phyloP scores from a whole-genome alignment of 2,329 filamentous ascomycete species.

The Blumeria hordei region DNA sequence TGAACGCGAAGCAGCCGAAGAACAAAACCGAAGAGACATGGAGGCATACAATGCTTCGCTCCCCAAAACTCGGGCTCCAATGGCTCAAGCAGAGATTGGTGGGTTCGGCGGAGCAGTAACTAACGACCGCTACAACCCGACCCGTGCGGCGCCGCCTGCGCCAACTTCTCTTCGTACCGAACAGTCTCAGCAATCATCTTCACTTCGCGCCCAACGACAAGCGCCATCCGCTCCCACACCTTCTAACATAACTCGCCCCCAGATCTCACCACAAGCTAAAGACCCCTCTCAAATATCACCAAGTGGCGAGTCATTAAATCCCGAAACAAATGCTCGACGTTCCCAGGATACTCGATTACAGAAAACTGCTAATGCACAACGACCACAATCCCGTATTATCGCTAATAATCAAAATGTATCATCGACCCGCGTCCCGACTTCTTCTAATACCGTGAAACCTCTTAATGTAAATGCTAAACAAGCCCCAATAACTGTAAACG shows the following conservation, averaged over 20 bases:
- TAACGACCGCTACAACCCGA: constrained; percentile 58
- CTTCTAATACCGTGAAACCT: constrained; percentile 37
- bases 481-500: constrained; percentile 12
- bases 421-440: constrained; percentile 29
- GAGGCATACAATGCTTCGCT: constrained; percentile 79
- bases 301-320: constrained; percentile 17
- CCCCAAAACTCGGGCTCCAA: constrained; percentile 53
- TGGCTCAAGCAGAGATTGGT: constrained; percentile 79
- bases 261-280: constrained; percentile 25
- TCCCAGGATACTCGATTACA: constrained; percentile 14
- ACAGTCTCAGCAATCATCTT: constrained; percentile 28
- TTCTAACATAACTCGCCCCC: constrained; percentile 21
- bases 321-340: constrained; percentile 19
- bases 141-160: constrained; percentile 59
- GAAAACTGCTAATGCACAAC: constrained; percentile 19
- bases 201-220: constrained; percentile 48
- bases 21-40: constrained; percentile 48
- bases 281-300: constrained; percentile 18
- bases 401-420: constrained; percentile 21
- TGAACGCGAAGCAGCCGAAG: constrained; percentile 24
- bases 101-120: constrained; percentile 23
- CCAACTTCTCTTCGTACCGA: constrained; percentile 25
- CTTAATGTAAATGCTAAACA: constrained; percentile 43
- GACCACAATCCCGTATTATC: constrained; percentile 16
- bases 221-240: constrained; percentile 48